Conservation (phyloP, 2,329 filamentous ascomycete genomes). For the Chaetomiaceae sp. region DNA sequence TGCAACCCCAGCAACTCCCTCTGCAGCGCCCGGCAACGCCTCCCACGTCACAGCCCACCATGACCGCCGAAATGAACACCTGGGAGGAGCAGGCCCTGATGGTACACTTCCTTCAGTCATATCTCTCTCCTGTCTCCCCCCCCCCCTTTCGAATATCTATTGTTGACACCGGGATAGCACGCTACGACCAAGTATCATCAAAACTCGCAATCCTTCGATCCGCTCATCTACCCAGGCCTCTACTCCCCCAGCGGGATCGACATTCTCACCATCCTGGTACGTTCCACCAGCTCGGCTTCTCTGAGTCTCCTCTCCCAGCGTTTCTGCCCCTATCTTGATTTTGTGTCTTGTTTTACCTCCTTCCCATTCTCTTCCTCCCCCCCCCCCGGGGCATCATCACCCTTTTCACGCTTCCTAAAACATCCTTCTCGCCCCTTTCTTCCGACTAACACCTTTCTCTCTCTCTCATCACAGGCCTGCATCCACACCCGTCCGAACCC, state of each 20-base stretch:
- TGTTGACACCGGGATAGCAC: neutral
- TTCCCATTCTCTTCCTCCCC: too few species aligned
- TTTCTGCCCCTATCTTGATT: too few species aligned
- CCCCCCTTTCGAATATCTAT: neutral
- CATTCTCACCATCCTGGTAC: conserved; percentile 52
- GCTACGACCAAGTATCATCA: neutral
- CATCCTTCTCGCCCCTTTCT: neutral
- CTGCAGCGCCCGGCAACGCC: neutral
- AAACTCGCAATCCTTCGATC: conserved; percentile 32
- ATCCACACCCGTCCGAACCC: conserved; percentile 4
- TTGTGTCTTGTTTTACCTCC: neutral
- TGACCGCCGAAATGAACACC: conserved; percentile 7
- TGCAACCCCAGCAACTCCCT: neutral
- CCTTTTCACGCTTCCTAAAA: too few species aligned
- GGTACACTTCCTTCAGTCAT: neutral
- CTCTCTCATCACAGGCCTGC: conserved; percentile 5
- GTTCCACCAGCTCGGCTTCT: too few species aligned
- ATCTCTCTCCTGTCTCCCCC: too few species aligned
- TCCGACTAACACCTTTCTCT: too few species aligned
- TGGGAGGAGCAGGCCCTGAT: conserved; percentile 16
- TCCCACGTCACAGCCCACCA: neutral
- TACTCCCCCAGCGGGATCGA: conserved; percentile 54
- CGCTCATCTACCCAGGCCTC: conserved; percentile 52
- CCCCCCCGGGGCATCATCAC: too few species aligned
- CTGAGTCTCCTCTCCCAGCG: too few species aligned